phyloP scores from a whole-genome alignment of 768 basidiomycete species.

The Cyclocybe cylindracea region DNA sequence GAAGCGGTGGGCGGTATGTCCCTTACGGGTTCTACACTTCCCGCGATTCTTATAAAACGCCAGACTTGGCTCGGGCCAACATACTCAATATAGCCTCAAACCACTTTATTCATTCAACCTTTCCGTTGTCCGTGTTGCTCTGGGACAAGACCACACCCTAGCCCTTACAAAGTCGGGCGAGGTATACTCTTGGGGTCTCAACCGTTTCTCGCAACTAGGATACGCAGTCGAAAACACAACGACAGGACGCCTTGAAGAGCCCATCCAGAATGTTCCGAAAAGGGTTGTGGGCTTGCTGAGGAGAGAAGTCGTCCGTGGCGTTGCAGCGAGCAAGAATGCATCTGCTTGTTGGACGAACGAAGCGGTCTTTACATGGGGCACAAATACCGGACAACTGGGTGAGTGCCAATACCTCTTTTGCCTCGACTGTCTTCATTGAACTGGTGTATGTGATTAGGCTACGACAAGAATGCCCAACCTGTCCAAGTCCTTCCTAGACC shows the following conservation, averaged over 20 bases:
- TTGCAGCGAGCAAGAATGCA: conserved; percentile 85
- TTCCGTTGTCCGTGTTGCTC: conserved; percentile 65
- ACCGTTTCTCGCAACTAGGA: conserved; percentile 87
- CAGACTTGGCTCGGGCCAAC: conserved; percentile 74
- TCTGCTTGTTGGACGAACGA: conserved; percentile 85
- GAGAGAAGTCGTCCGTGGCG: conserved; percentile 76
- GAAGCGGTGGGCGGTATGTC: conserved; percentile 77
- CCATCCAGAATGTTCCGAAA: conserved; percentile 74
- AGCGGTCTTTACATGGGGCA: conserved; percentile 88
- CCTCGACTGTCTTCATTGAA: not conserved
- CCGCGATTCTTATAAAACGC: not conserved
- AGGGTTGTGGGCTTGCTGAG: conserved; percentile 74
- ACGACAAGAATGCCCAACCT: conserved; percentile 73
- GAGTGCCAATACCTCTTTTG: conserved; percentile 12
- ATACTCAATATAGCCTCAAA: conserved; percentile 76
- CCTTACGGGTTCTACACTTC: not conserved
- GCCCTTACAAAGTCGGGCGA: conserved; percentile 80
- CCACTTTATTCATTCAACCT: conserved; percentile 59
- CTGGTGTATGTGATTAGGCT: conserved; percentile 47
- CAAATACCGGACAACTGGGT: conserved; percentile 92
- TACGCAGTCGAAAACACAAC: conserved; percentile 67
- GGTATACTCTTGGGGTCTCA: conserved; percentile 88
- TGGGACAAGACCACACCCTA: conserved; percentile 95
- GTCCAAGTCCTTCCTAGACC: conserved; percentile 78
- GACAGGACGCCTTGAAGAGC: conserved; percentile 59